Conservation (phyloP, 2,329 filamentous ascomycete species). For the Beauveria sp. region DNA sequence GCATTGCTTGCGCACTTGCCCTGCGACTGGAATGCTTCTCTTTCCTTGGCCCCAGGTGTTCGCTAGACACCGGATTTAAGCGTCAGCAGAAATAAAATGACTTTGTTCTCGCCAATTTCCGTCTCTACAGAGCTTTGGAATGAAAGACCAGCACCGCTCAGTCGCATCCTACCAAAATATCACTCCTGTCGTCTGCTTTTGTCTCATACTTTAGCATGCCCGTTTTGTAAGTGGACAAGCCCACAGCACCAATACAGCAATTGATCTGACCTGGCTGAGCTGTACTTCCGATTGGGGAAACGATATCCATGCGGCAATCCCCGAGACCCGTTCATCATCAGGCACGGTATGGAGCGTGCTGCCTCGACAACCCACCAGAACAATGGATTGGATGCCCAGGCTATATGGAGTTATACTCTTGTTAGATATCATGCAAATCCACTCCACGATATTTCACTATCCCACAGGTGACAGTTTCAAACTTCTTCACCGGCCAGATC, state of each 20-base stretch:
- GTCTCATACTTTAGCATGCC: no score
- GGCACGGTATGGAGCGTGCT: background rate
- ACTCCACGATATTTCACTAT: background rate
- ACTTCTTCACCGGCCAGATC: background rate
- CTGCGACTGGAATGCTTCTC: background rate
- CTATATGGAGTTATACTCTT: background rate
- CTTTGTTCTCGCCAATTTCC: no score
- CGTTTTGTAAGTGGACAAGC: no score
- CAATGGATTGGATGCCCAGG: background rate
- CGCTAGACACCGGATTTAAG: no score
- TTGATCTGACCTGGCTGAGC: no score
- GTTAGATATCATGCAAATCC: background rate
- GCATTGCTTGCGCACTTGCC: background rate
- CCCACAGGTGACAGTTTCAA: background rate
- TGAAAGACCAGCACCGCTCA: no score
- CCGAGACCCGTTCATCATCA: background rate
- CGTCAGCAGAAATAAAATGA: no score
- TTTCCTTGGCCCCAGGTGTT: no score
- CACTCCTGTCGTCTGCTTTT: no score
- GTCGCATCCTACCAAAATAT: no score
- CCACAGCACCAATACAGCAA: no score
- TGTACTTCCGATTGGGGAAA: background rate
- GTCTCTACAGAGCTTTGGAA: no score
- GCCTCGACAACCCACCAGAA: constrained; percentile 1
- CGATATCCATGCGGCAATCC: background rate